Conservation (phyloP, 805 yeast species). For the Metschnikowia kunwiensis region DNA sequence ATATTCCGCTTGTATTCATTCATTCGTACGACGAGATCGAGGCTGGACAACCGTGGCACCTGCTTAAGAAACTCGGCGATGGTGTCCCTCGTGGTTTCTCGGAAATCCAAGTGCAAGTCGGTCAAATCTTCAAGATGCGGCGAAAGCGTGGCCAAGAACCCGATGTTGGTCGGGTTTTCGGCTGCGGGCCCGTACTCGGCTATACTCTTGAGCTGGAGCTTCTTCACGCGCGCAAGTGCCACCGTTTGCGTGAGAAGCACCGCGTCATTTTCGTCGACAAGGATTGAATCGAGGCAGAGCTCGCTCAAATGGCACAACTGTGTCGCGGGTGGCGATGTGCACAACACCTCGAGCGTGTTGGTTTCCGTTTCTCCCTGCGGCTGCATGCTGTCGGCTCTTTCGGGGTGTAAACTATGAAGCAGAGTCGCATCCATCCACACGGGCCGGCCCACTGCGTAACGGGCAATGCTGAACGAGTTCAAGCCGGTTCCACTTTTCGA, state of each 20-base stretch:
- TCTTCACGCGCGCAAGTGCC: conserved; percentile 21
- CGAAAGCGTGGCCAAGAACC: conserved; percentile 25
- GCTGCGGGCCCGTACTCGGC: conserved; percentile 26
- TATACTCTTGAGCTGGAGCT: conserved; percentile 32
- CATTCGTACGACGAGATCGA: conserved; percentile 42
- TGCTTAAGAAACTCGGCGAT: conserved; percentile 33
- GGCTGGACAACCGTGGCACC: conserved; percentile 26
- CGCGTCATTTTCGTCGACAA: conserved; percentile 25
- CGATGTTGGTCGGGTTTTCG: conserved; percentile 4
- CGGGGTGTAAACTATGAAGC: background rate
- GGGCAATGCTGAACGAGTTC: conserved; percentile 21
- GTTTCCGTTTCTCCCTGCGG: conserved; percentile 2
- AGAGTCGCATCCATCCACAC: background rate
- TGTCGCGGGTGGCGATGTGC: background rate
- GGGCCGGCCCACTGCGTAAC: conserved; percentile 14
- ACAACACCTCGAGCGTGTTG: conserved; percentile 1
- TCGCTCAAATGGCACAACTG: conserved; percentile 18
- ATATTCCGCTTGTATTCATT: conserved; percentile 27
- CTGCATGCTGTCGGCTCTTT: too few species aligned
- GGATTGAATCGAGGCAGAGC: conserved; percentile 25
- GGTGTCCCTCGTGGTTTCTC: conserved; percentile 41
- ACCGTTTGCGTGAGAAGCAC: conserved; percentile 18
- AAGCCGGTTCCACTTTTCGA: conserved; percentile 2
- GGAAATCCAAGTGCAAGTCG: conserved; percentile 36
- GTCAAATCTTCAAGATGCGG: conserved; percentile 24